phyloP scores from a whole-genome alignment of 2,329 filamentous ascomycete species.

The Sarocladium kiliense region DNA sequence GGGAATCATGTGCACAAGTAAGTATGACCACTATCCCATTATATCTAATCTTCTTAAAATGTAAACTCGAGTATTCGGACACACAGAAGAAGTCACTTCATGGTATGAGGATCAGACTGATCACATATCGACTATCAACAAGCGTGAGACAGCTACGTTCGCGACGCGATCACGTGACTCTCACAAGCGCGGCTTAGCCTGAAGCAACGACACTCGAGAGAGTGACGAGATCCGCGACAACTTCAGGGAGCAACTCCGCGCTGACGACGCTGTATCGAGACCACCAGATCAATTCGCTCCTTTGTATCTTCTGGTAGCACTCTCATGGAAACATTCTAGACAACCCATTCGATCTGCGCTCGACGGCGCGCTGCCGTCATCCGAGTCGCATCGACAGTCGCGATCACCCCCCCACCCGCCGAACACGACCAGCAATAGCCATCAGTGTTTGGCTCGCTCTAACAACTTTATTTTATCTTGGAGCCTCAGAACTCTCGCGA shows the following conservation, averaged over 20 bases:
- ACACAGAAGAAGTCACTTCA: too few species aligned
- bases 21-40: too few species aligned
- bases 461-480: background rate
- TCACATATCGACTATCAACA: too few species aligned
- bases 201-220: background rate
- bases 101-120: too few species aligned
- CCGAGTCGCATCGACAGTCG: conserved; percentile 4
- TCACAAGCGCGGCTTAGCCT: conserved; percentile 2
- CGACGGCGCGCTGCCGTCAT: conserved; percentile 8
- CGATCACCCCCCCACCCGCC: conserved; percentile 1
- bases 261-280: background rate
- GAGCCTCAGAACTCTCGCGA: background rate
- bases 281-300: background rate
- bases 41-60: too few species aligned
- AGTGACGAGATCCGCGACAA: background rate
- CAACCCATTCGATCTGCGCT: background rate
- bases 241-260: background rate
- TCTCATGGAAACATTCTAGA: background rate
- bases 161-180: background rate
- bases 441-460: background rate
- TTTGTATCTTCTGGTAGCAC: background rate
- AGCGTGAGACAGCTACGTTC: too few species aligned
- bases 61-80: too few species aligned
- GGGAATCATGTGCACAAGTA: too few species aligned
- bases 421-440: background rate